Evolutionary conservation across 73 alveolate species (phyloP).

Genomic region (Paramecium sexaurelia): DNA sequence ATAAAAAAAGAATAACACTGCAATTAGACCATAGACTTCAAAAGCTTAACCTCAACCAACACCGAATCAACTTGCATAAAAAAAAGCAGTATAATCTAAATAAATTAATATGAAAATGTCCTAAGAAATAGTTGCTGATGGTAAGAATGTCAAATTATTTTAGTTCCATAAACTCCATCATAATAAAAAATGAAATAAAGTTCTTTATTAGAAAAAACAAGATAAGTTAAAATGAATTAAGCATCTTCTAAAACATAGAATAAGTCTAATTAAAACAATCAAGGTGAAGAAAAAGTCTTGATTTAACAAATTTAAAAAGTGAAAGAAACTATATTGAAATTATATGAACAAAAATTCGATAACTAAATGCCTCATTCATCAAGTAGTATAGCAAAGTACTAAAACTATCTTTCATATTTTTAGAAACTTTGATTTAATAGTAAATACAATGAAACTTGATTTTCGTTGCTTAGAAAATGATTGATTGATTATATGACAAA

Average conservation of each 20-base stretch:
- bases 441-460: constrained; percentile 35
- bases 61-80: not conserved
- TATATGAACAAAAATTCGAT: constrained; percentile 18
- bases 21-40: not conserved
- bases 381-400: not conserved
- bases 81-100: not conserved
- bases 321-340: not conserved
- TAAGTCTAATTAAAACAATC: not conserved
- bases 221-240: not conserved
- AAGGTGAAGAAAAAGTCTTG: not conserved
- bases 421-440: constrained; percentile 31
- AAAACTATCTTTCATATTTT: not conserved
- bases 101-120: constrained; percentile 5
- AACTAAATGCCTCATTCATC: not conserved
- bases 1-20: not conserved
- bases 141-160: not conserved
- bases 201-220: constrained; percentile 1
- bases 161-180: not conserved
- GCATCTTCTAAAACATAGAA: not conserved
- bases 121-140: not conserved
- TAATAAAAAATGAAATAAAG: constrained; percentile 15
- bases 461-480: constrained; percentile 5
- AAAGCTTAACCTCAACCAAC: not conserved
- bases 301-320: not conserved
- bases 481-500: not conserved